Conservation (phyloP, 1,284 basidiomycete genomes). For the Mycosarcoma mackinlayi region DNA sequence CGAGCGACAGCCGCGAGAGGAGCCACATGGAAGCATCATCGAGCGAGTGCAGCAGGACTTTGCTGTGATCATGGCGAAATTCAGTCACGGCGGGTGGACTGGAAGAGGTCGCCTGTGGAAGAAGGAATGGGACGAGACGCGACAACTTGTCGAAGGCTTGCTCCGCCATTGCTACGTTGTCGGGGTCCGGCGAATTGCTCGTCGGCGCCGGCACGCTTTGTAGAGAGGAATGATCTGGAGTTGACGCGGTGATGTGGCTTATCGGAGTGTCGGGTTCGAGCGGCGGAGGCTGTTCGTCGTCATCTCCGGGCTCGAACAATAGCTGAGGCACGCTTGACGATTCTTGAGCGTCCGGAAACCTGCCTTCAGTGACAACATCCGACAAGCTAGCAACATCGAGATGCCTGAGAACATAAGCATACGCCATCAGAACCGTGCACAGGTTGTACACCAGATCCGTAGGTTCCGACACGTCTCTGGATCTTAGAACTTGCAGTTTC, state of each 20-base stretch:
- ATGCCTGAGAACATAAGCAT: slow-evolving; percentile 48
- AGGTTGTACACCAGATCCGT: slow-evolving; percentile 46
- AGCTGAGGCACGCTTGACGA: too few species aligned
- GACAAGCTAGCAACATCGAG: slow-evolving; percentile 44
- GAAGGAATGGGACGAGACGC: slow-evolving; percentile 32
- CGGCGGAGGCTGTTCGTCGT: slow-evolving; percentile 47
- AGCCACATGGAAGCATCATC: slow-evolving; percentile 40
- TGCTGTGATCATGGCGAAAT: slow-evolving; percentile 1
- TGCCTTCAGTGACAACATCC: neutral
- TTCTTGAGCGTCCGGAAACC: too few species aligned
- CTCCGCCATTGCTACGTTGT: neutral
- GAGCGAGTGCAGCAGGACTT: slow-evolving; percentile 10
- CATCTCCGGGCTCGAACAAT: neutral
- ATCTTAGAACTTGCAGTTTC: neutral
- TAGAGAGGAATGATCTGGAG: neutral
- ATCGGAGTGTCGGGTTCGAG: slow-evolving; percentile 38
- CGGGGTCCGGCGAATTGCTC: neutral
- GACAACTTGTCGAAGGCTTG: slow-evolving; percentile 14
- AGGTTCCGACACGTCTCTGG: neutral
- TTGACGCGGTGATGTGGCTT: neutral
- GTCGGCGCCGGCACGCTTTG: neutral
- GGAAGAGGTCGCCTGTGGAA: neutral
- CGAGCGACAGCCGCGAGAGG: slow-evolving; percentile 24
- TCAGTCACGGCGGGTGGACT: too few species aligned
- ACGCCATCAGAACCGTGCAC: slow-evolving; percentile 45